Evolutionary conservation across 441 rosid species (phyloP).

Genomic region (Lepidium campestre): DNA sequence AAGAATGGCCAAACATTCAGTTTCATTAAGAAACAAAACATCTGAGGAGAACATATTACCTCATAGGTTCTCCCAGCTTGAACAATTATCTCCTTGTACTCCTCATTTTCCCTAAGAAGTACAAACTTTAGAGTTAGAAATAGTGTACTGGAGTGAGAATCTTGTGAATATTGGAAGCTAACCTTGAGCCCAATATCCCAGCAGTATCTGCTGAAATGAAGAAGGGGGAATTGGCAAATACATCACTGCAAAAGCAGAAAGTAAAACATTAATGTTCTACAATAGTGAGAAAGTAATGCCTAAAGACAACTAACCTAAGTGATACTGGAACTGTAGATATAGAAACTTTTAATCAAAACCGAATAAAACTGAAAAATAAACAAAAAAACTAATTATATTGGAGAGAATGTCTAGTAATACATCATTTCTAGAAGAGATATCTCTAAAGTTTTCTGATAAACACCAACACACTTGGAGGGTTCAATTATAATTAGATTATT

Average conservation of each 20-base stretch:
- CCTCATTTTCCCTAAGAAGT: conserved; percentile 66
- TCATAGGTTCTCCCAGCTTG: conserved; percentile 80
- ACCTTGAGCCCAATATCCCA: conserved; percentile 62
- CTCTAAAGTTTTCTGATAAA: background rate
- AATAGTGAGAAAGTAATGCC: conserved; percentile 15
- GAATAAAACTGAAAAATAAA: background rate
- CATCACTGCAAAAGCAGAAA: conserved; percentile 50
- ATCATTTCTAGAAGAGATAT: background rate
- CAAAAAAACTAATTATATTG: background rate
- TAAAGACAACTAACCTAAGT: conserved; percentile 3
- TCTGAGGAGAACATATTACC: conserved; percentile 42
- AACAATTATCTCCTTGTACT: conserved; percentile 71
- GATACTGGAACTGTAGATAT: background rate
- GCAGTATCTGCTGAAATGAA: conserved; percentile 86
- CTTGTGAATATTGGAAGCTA: conserved; percentile 25
- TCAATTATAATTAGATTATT: no score
- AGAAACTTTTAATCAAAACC: background rate
- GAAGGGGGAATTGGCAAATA: conserved; percentile 86
- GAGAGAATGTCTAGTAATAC: background rate
- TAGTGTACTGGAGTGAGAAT: conserved; percentile 4
- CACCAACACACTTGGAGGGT: no score
- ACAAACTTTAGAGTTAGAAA: conserved; percentile 20
- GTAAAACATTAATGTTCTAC: background rate
- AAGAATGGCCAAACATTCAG: background rate
- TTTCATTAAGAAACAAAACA: conserved; percentile 8